Evolutionary conservation across 140 eudicot species (phyloP).

Genomic region (Erigeron philadelphicus): DNA sequence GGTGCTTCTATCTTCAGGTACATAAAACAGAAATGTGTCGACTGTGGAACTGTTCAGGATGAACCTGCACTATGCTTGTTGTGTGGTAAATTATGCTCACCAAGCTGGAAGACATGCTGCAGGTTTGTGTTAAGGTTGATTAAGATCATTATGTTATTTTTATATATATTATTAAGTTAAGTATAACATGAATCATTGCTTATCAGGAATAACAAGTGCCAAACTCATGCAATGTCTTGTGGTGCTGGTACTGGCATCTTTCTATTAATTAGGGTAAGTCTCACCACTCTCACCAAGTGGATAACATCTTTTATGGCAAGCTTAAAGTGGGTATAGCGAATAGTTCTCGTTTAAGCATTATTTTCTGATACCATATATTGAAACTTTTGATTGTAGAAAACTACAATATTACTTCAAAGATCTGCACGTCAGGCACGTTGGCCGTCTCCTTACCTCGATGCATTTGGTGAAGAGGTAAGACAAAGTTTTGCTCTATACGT

Average conservation of each 20-base stretch:
- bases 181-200: conserved; percentile 9
- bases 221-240: conserved; percentile 75
- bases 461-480: conserved; percentile 92
- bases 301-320: neutral
- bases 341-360: conserved; percentile 9
- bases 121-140: conserved; percentile 37
- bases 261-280: conserved; percentile 75
- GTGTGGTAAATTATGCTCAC: conserved; percentile 90
- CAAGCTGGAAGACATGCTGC: conserved; percentile 90
- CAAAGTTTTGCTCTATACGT: neutral
- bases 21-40: conserved; percentile 66
- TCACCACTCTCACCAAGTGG: conserved; percentile 14
- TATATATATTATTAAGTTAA: neutral
- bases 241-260: conserved; percentile 97
- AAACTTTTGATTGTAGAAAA: conserved; percentile 46
- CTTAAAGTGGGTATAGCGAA: neutral
- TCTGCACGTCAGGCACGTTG: conserved; percentile 92
- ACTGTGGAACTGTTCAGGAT: conserved; percentile 63
- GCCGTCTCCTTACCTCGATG: conserved; percentile 95
- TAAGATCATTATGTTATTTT: neutral
- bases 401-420: conserved; percentile 87
- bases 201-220: conserved; percentile 79
- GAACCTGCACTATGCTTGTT: conserved; percentile 90
- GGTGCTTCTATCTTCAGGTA: conserved; percentile 42
- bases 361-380: conserved; percentile 21